phyloP scores from a whole-genome alignment of 345 rosid genomes.

The Trapa incisa region DNA sequence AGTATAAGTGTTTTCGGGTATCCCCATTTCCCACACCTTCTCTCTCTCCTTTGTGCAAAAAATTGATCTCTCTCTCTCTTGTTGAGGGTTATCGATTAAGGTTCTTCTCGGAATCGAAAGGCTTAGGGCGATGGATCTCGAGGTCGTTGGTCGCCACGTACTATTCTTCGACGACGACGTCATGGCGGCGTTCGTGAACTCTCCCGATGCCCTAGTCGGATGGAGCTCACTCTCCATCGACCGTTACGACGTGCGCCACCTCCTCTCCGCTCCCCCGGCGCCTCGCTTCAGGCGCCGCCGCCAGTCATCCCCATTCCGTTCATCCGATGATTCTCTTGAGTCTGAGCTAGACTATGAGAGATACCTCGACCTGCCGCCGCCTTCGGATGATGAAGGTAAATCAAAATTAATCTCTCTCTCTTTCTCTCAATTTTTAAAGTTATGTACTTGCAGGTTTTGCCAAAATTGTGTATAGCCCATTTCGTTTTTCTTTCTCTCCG shows the following conservation, averaged over 20 bases:
- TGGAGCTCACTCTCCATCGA: conserved; percentile 89
- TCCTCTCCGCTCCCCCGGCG: conserved; percentile 72
- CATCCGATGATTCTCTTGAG: conserved; percentile 26
- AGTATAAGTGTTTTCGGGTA: background rate
- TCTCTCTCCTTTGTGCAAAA: background rate
- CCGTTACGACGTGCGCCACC: conserved; percentile 97
- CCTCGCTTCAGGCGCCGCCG: conserved; percentile 40
- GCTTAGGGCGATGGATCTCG: conserved; percentile 46
- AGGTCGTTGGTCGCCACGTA: conserved; percentile 80
- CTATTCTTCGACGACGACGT: conserved; percentile 87
- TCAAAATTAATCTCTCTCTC: background rate
- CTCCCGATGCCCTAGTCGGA: conserved; percentile 69
- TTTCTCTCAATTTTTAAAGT: background rate
- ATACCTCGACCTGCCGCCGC: conserved; percentile 51
- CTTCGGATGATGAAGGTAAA: conserved; percentile 37
- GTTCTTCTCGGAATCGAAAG: background rate
- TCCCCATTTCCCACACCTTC: background rate
- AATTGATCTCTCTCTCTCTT: background rate
- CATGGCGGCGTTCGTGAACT: conserved; percentile 70
- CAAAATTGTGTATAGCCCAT: background rate
- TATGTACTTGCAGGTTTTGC: background rate
- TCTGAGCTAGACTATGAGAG: conserved; percentile 70
- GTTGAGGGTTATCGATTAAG: background rate
- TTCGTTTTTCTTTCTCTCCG: too few relatives aligned
- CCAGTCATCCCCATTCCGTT: conserved; percentile 16